Evolutionary conservation across 73 alveolate species (phyloP), one percentile per base, ranked within the genome.

Genomic region (Diophrys appendiculata): DNA sequence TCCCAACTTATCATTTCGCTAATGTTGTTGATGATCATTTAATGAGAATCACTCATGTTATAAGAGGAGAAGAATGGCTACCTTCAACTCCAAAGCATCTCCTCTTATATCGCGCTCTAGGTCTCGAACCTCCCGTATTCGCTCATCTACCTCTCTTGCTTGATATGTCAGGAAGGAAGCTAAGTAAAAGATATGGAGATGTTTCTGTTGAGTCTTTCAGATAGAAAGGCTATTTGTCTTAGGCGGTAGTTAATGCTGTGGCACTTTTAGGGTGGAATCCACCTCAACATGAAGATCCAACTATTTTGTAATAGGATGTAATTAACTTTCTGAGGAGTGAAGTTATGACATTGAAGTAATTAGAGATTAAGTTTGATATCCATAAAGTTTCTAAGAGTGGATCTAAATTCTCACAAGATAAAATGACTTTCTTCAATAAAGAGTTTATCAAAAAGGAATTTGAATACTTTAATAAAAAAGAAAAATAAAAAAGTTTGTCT

Each of bases 61-160:
- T 90, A 1, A 67, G 97, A 82, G 97, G 94, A 23, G 94, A 88
- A 43, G 97, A 90, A 65, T 84, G 91, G 89, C 81, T 90, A 0
- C 72, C 93, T 30, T 82, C 91, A n/a, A 87, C 94, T 27, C 92
- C 94, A 0, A 90, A 86, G 77, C 94, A 88, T 73, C 33, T 88
- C 1, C 22, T 86, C 0, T 77, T 90, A n/a, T 90, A 86, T 29
- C 69, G 83, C 8, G 76, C 76, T 79, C 68, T 88, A 18, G 81
- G 73, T 29, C 22, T 88, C 22, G 73, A 82, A 23, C 75, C 91
- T 32, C 95, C 95, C 23, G 64, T 65, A 26, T 88, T 75, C 65
- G 94, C 94, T 3, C 94, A 88, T 69, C 70, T 88, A 25, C 94
- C 94, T 26, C 54, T 82, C 0, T 24, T 88, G 0, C 72, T 90